phyloP scores from a whole-genome alignment of 2,329 filamentous ascomycete genomes.

The Metarhizium sp. region DNA sequence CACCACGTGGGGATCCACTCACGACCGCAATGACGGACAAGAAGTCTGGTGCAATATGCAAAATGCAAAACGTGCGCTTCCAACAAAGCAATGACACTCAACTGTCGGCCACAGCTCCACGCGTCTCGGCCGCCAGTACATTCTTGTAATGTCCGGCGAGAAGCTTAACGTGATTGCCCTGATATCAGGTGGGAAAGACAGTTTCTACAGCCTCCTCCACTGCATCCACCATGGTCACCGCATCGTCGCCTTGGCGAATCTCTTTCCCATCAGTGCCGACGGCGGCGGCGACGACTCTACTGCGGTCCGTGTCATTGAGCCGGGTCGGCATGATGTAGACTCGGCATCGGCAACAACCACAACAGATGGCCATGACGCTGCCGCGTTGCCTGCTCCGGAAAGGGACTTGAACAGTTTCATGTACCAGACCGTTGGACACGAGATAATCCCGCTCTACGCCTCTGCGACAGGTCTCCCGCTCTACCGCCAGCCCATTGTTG shows the following conservation, averaged over 20 bases:
- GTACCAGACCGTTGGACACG: conserved; percentile 96
- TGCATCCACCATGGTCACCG: conserved; percentile 78
- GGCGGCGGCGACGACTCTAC: not conserved
- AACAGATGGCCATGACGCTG: not conserved
- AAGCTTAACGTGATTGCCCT: conserved; percentile 75
- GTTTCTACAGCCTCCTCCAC: conserved; percentile 86
- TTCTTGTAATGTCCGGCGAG: conserved; percentile 28
- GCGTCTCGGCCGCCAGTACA: not conserved
- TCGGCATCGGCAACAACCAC: not conserved
- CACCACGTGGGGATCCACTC: conserved; percentile 2
- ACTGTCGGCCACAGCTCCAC: not conserved
- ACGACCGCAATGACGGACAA: not conserved
- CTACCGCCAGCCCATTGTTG: conserved; percentile 69
- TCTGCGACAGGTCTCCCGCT: conserved; percentile 71
- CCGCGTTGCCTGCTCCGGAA: conserved; percentile 12
- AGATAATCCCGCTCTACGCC: conserved; percentile 76
- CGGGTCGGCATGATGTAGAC: conserved; percentile 3
- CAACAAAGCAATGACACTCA: not conserved
- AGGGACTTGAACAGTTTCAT: conserved; percentile 88
- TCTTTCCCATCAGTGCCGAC: conserved; percentile 44
- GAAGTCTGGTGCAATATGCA: not conserved
- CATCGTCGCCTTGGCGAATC: conserved; percentile 80
- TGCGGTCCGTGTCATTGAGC: conserved; percentile 10
- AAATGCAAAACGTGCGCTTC: not conserved
- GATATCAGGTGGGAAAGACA: conserved; percentile 95